Evolutionary conservation across 2,329 filamentous ascomycete genomes (phyloP).

Genomic region (Moelleriella libera): DNA sequence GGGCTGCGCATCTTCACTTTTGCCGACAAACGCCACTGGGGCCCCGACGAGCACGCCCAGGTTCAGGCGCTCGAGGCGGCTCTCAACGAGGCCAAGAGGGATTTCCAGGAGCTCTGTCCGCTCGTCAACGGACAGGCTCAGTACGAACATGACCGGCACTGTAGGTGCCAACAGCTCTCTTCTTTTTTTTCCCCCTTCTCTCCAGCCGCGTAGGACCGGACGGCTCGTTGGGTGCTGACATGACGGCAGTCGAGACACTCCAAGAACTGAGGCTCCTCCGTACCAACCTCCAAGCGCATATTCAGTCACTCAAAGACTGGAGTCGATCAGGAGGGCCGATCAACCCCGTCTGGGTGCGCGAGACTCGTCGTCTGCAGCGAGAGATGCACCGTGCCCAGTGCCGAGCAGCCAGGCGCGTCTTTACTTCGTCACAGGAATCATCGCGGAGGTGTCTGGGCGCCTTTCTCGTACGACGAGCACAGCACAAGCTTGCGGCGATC

Average conservation of each 20-base stretch:
- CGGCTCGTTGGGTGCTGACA: neutral
- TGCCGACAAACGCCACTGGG: constrained; percentile 45
- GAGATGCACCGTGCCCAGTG: constrained; percentile 44
- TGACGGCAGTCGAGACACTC: constrained; percentile 32
- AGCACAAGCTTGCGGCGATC: constrained; percentile 15
- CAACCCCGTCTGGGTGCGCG: constrained; percentile 39
- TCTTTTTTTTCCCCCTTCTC: no score
- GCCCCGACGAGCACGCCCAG: constrained; percentile 45
- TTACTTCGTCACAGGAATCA: constrained; percentile 33
- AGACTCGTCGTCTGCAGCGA: constrained; percentile 32
- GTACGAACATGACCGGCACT: constrained; percentile 41
- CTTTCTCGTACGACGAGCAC: constrained; percentile 36
- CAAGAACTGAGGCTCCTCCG: constrained; percentile 32
- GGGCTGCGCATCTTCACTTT: constrained; percentile 38
- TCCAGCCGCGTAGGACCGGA: neutral
- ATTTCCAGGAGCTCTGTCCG: constrained; percentile 43
- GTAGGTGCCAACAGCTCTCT: constrained; percentile 19
- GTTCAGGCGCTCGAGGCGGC: constrained; percentile 36
- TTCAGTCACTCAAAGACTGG: constrained; percentile 40
- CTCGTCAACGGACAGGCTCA: constrained; percentile 42
- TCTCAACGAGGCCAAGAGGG: constrained; percentile 44
- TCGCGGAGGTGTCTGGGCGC: constrained; percentile 39
- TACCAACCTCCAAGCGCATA: constrained; percentile 30
- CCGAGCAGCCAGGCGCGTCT: constrained; percentile 41
- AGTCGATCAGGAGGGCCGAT: constrained; percentile 38